phyloP scores from a whole-genome alignment of 2,329 filamentous ascomycete species.

The Neonectria punicea region DNA sequence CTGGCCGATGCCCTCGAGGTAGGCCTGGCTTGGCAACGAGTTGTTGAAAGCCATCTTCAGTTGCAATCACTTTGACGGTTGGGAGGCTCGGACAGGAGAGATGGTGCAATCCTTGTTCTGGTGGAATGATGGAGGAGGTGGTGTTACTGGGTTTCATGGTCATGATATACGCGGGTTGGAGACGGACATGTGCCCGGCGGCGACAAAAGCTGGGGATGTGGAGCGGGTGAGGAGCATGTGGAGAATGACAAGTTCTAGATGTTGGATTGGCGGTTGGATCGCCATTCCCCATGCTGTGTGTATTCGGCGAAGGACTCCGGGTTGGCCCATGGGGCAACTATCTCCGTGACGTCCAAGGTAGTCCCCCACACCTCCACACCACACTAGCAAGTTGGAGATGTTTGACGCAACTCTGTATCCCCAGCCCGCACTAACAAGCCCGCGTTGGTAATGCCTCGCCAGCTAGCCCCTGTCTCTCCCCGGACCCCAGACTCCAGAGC shows the following conservation, averaged over 20 bases:
- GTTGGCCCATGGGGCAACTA: slow-evolving; percentile 15
- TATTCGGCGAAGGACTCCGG: slow-evolving; percentile 15
- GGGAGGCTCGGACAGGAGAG: neutral
- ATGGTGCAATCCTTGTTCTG: neutral
- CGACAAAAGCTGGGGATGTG: slow-evolving; percentile 8
- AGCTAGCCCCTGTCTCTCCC: neutral
- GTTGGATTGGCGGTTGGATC: neutral
- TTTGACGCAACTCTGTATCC: too few species aligned
- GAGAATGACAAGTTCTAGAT: neutral
- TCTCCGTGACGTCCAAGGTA: neutral
- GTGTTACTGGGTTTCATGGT: neutral
- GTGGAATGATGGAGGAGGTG: neutral
- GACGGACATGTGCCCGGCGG: slow-evolving; percentile 19
- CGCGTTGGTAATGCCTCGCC: too few species aligned
- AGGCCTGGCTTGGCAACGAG: slow-evolving; percentile 3
- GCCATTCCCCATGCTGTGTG: neutral
- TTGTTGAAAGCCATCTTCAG: slow-evolving; percentile 7
- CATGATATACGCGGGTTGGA: slow-evolving; percentile 18
- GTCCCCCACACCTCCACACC: slow-evolving; percentile 10
- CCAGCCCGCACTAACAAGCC: too few species aligned
- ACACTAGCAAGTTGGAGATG: neutral
- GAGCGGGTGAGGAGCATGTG: neutral
- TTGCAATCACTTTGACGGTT: neutral
- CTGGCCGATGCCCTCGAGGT: slow-evolving; percentile 19
- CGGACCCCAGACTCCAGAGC: slow-evolving; percentile 7